Percentiles rank a stretch among this genome's conserved stretches.
Evolutionary conservation across 306 rosid genomes (phyloP).

Genomic region (Quercus engelmannii): DNA sequence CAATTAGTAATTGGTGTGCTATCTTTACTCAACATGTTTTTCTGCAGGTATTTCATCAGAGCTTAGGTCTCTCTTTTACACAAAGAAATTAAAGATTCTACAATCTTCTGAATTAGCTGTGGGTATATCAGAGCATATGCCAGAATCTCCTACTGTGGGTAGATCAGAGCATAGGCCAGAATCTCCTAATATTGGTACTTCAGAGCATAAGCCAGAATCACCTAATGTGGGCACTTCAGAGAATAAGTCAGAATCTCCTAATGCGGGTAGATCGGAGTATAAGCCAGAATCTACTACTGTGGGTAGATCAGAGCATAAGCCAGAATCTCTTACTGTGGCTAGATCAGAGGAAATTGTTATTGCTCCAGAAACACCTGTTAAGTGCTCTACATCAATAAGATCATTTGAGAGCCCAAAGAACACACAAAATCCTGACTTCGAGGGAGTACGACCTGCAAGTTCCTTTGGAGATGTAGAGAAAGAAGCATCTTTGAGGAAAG

Average conservation of each 20-base stretch:
- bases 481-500: conserved; percentile 19
- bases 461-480: conserved; percentile 23
- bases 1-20: neutral
- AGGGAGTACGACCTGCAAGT: conserved; percentile 24
- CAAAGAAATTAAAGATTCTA: conserved; percentile 29
- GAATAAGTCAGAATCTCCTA: conserved; percentile 9
- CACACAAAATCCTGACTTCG: conserved; percentile 22
- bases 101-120: conserved; percentile 19
- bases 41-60: conserved; percentile 44
- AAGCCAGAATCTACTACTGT: no score
- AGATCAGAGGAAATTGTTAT: conserved; percentile 28
- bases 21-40: conserved; percentile 34
- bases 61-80: conserved; percentile 39
- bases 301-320: neutral
- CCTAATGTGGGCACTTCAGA: conserved; percentile 17
- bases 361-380: conserved; percentile 64
- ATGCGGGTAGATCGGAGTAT: conserved; percentile 23
- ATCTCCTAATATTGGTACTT: conserved; percentile 8
- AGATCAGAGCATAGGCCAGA: conserved; percentile 7
- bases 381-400: conserved; percentile 23
- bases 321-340: conserved; percentile 31
- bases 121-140: conserved; percentile 20
- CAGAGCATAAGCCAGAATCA: conserved; percentile 14
- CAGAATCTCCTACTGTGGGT: conserved; percentile 16
- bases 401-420: conserved; percentile 36